Conservation (phyloP, 768 basidiomycete genomes). For the Suillus ampliporus region DNA sequence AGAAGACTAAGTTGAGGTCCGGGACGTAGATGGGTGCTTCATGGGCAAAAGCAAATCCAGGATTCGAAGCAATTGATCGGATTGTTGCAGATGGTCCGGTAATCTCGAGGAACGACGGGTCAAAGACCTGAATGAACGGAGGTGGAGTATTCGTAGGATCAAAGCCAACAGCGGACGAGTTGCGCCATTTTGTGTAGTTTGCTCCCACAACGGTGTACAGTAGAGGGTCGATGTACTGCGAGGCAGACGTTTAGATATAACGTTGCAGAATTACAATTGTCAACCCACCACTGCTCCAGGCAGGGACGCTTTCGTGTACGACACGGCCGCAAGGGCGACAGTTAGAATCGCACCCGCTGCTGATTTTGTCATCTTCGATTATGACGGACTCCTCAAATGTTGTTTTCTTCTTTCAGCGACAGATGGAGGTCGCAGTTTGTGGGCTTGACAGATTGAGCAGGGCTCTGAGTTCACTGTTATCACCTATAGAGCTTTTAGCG, state of each 20-base stretch:
- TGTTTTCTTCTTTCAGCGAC: neutral
- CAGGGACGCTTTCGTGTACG: neutral
- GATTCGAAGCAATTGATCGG: constrained; percentile 61
- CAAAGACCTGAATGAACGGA: constrained; percentile 61
- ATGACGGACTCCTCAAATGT: neutral
- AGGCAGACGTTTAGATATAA: neutral
- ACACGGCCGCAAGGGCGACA: neutral
- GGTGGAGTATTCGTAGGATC: constrained; percentile 60
- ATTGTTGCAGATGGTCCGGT: constrained; percentile 62
- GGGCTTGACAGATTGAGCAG: neutral
- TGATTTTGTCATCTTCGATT: neutral
- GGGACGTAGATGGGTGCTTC: constrained; percentile 71
- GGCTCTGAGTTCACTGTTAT: neutral
- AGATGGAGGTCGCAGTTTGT: neutral
- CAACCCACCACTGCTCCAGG: constrained; percentile 10
- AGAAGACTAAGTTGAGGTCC: constrained; percentile 70
- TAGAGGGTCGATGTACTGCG: constrained; percentile 53
- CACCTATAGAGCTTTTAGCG: neutral
- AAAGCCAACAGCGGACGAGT: constrained; percentile 45
- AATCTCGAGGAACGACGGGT: constrained; percentile 56
- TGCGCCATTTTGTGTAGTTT: constrained; percentile 39
- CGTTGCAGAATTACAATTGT: neutral
- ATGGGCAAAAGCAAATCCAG: constrained; percentile 70
- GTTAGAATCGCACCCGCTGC: neutral
- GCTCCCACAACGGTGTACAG: constrained; percentile 53